Evolutionary conservation across 148 eudicot genomes (phyloP).

Genomic region (Dianthus caryophyllus): DNA sequence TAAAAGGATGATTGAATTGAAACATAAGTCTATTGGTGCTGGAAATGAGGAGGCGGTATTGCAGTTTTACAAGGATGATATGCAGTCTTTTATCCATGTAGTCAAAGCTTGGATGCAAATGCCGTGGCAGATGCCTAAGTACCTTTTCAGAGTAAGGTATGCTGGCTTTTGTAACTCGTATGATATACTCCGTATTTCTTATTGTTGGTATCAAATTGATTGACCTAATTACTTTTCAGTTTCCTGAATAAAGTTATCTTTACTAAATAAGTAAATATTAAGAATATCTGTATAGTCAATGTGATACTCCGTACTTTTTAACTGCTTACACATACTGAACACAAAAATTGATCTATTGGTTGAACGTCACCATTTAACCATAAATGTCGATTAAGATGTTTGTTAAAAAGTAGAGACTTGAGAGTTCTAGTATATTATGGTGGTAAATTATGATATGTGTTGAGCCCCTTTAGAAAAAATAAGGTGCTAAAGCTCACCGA

Average conservation of each 20-base stretch:
- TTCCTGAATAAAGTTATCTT: not conserved
- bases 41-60: conserved; percentile 18
- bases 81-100: conserved; percentile 37
- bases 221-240: not conserved
- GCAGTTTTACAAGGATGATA: conserved; percentile 24
- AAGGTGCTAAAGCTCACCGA: not conserved
- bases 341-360: not conserved
- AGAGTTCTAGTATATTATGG: not conserved
- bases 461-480: not conserved
- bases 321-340: not conserved
- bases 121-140: conserved; percentile 46
- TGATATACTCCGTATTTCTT: not conserved
- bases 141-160: conserved; percentile 77
- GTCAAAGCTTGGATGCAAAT: conserved; percentile 44
- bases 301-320: not conserved
- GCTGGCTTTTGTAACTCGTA: not conserved
- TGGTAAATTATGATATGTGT: not conserved
- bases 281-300: not conserved
- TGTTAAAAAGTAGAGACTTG: too few species aligned
- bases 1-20: conserved; percentile 35
- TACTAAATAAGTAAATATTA: not conserved
- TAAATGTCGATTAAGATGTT: not conserved
- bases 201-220: not conserved
- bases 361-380: not conserved
- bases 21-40: conserved; percentile 25